Conservation (phyloP, 805 yeast genomes). For the Blastobotrys mokoenaii region DNA sequence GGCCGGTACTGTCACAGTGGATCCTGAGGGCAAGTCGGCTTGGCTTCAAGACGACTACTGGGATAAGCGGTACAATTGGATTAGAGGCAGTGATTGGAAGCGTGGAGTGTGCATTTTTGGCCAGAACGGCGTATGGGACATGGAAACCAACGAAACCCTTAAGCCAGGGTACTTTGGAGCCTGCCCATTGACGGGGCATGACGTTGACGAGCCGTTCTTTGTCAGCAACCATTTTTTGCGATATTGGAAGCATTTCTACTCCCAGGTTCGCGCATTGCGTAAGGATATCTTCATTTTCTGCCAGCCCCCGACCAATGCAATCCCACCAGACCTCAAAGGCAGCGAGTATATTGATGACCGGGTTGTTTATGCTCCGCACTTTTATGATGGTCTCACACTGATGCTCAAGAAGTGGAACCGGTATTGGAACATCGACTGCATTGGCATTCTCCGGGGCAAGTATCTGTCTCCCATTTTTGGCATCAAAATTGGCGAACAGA, state of each 20-base stretch:
- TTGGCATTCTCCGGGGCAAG: slow-evolving; percentile 75
- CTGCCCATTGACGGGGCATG: slow-evolving; percentile 22
- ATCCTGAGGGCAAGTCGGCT: slow-evolving; percentile 57
- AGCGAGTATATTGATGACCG: slow-evolving; percentile 42
- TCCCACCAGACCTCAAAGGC: slow-evolving; percentile 60
- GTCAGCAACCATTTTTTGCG: slow-evolving; percentile 56
- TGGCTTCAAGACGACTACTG: slow-evolving; percentile 52
- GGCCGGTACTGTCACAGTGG: slow-evolving; percentile 45
- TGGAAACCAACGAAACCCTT: slow-evolving; percentile 30
- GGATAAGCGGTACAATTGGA: slow-evolving; percentile 66
- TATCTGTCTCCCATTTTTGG: slow-evolving; percentile 75
- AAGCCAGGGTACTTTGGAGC: slow-evolving; percentile 44
- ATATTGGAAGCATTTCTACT: slow-evolving; percentile 47
- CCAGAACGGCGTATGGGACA: slow-evolving; percentile 69
- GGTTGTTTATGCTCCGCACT: slow-evolving; percentile 79
- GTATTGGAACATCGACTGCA: slow-evolving; percentile 74
- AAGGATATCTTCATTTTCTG: slow-evolving; percentile 48
- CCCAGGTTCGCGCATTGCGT: slow-evolving; percentile 31
- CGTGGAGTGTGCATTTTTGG: slow-evolving; percentile 77
- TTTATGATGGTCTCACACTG: slow-evolving; percentile 88
- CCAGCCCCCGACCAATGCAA: slow-evolving; percentile 74
- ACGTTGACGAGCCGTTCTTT: slow-evolving; percentile 20
- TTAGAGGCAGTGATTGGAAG: slow-evolving; percentile 54
- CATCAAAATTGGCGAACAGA: slow-evolving; percentile 58
- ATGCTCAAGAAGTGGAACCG: slow-evolving; percentile 89